Base-by-base conservation (phyloP, 306 rosid species). In the Vicia faba region DNA sequence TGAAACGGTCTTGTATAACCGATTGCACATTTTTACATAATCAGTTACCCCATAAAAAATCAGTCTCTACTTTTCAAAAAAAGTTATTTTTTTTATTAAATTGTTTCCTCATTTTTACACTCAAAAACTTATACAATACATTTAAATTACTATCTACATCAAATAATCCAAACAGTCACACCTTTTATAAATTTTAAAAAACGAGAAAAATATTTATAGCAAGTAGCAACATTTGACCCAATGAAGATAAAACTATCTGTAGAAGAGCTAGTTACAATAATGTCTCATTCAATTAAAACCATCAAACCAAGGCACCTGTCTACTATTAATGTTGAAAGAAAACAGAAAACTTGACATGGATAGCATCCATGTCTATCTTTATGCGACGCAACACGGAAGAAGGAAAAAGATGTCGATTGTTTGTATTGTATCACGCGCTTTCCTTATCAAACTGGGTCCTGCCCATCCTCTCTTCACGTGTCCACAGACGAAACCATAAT, bases 381-480 rank as follows among this genome's bases (percentile, higher is more conserved):
- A 50, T 15, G 54, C 38, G 29, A 74, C 28, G 8, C 18, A 64
- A 25, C 7, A 58, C 9, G 14, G 54, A 56, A 3, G 28, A 25
- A 25, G 3, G 28, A 3, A 25, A 59, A 73, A 55, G 67, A 56
- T 68, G 71, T 71, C 62, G 78, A 84, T 53, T 61, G 66, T 26
- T 48, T 33, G 77, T 33, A 16, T 61, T 77, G 2, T 33, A 33
- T 33, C 66, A 75, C 69, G 74, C 70, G 82, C 20, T 18, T 80
- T 79, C 80, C 39, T 71, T 29, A 46, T 79, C 86, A 13, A 36
- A 38, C 46, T 77, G 83, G 89, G 79, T 66, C 84, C 83, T 5
- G 0, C 18, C 75, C 60, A 70, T 53, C 35, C 46, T 68, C 40
- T 8, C 70, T 81, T 83, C 91, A 88, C 89, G 86, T 83, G 89